A percentile compares a stretch with the other conserved stretches of the same genome.
phyloP scores from a whole-genome alignment of 495 filamentous ascomycete genomes.

The Amphirosellinia nigrospora region DNA sequence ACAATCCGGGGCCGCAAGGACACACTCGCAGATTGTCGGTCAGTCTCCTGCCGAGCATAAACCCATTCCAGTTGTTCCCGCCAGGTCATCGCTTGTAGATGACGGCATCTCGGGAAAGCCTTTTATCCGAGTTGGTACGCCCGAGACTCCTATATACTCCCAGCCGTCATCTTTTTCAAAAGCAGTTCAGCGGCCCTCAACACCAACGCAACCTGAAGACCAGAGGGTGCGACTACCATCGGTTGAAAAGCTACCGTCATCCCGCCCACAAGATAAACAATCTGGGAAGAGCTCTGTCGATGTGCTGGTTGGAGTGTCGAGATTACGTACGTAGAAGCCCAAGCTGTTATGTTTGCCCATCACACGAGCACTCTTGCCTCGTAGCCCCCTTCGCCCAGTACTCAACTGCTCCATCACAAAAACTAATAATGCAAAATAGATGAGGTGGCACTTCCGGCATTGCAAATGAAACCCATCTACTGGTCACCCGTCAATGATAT shows the following conservation, averaged over 20 bases:
- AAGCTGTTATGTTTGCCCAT: neutral
- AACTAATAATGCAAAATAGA: constrained; percentile 30
- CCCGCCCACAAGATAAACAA: constrained; percentile 17
- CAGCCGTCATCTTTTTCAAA: constrained; percentile 37
- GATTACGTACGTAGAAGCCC: constrained; percentile 54
- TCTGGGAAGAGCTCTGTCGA: constrained; percentile 44
- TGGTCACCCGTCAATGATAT: constrained; percentile 97
- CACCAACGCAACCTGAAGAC: constrained; percentile 26
- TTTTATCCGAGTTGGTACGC: constrained; percentile 48
- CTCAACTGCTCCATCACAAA: neutral
- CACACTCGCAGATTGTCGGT: constrained; percentile 4
- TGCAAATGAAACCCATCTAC: constrained; percentile 95
- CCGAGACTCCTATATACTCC: constrained; percentile 30
- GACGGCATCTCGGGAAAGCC: constrained; percentile 56
- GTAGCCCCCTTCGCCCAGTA: neutral
- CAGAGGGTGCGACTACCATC: constrained; percentile 20
- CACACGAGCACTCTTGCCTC: neutral
- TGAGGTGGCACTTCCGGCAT: constrained; percentile 59
- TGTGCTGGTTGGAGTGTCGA: constrained; percentile 77
- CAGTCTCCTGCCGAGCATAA: constrained; percentile 15
- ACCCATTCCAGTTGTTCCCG: constrained; percentile 26
- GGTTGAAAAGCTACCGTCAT: constrained; percentile 8
- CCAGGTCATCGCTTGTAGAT: constrained; percentile 42
- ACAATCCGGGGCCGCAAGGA: neutral
- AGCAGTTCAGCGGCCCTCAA: constrained; percentile 18